Evolutionary conservation across 768 basidiomycete species (phyloP), one percentile per base, ranked within the genome.

Genomic region (Boletus sp.): DNA sequence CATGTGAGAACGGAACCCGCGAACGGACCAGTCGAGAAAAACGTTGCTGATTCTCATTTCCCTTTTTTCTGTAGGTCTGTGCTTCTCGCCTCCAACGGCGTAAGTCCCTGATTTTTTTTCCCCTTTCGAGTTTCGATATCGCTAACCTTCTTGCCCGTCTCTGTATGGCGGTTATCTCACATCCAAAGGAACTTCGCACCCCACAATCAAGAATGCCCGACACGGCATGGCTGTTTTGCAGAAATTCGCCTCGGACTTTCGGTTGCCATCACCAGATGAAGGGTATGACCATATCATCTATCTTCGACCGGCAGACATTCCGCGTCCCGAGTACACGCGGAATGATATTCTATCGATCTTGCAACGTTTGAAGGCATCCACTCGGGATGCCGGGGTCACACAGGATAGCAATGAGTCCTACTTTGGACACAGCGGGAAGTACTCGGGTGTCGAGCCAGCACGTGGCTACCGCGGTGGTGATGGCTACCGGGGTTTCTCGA

Each of bases 151-250:
- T 14, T 9, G 15, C 35, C 9, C 47, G 38, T 30, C 34, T 46
- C 63, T 29, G 63, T 30, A 67, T 17, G 41, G 51, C 33, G 52
- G 51, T 42, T 49, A 43, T 59, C 51, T 49, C 51, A 54, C 51
- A 38, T 59, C 42, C 64, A 65, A 40, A 91, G 90, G 90, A 61
- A 78, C 77, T 34, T 75, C 72, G 46, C 90, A 90, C 72, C 91
- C 90, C 48, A 93, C 90, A 50, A 91, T 93, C 70, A 83, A 74
- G 58, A 76, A 70, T 58, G 75, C 79, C 49, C 78, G 80, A 64
- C 76, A 81, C 41, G 88, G 82, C 19, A 63, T 85, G 62, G 70
- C 74, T 34, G 72, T 90, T n/a, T 75, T 92, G 51, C 75, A 80
- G 56, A 80, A 81, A 49, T 90, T 93, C 69, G 78, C 78, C 44